A percentile compares a stretch with the other conserved stretches of the same genome.
Conservation (phyloP, 192 early-diverging fungal genomes). For the Rhizophagus sp. region DNA sequence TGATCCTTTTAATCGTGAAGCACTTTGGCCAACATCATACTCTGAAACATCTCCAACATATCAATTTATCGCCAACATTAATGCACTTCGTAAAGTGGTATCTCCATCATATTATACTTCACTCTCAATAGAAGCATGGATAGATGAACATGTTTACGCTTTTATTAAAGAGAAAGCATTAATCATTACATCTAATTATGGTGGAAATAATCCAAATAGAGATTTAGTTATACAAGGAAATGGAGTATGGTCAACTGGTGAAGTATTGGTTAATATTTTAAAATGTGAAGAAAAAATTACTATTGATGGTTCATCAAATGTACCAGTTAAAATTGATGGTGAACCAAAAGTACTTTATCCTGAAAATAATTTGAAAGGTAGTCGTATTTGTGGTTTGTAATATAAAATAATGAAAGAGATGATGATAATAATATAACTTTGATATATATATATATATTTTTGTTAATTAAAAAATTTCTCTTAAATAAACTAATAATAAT, state of each 20-base stretch:
- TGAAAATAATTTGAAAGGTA: background rate
- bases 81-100: conserved; percentile 18
- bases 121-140: background rate
- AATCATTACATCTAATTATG: conserved; percentile 32
- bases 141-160: conserved; percentile 31
- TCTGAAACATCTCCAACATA: conserved; percentile 20
- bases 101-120: background rate
- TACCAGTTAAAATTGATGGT: background rate
- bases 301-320: background rate
- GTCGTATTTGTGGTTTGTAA: background rate
- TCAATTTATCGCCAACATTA: conserved; percentile 24
- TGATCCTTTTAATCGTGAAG: conserved; percentile 34
- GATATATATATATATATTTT: too few species aligned
- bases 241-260: background rate
- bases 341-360: conserved; percentile 19
- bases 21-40: conserved; percentile 34
- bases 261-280: background rate
- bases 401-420: too few species aligned
- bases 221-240: background rate
- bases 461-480: too few species aligned
- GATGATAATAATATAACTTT: too few species aligned
- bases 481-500: too few species aligned
- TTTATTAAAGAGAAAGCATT: conserved; percentile 31
- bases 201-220: conserved; percentile 4
- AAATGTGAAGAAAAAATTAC: conserved; percentile 14